These are phyloP conservation scores for Pleurotus eryngii DNA, from an alignment of 768 basidiomycete genomes.

Conservation along the genomic window DNA sequence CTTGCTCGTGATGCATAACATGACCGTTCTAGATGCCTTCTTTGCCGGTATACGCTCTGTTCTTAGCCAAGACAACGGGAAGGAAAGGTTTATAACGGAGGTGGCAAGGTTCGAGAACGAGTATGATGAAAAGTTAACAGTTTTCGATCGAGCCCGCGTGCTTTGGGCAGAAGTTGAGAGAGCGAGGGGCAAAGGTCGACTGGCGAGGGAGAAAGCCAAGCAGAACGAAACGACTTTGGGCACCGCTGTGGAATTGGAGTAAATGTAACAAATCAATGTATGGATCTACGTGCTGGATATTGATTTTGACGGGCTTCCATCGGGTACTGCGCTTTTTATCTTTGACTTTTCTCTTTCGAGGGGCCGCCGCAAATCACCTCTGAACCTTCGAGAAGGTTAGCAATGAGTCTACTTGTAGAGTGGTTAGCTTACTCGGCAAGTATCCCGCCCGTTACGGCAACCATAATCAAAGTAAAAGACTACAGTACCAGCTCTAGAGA, in stretches of 20 bases:
- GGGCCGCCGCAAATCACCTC: too few species aligned
- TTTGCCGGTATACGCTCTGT: conserved; percentile 52
- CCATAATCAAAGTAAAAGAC: conserved; percentile 17
- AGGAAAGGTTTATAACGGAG: conserved; percentile 36
- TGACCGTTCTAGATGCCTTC: conserved; percentile 63
- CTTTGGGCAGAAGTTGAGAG: conserved; percentile 66
- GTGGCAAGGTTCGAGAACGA: conserved; percentile 43
- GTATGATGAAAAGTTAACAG: conserved; percentile 46
- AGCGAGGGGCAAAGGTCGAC: conserved; percentile 72
- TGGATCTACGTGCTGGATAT: not conserved
- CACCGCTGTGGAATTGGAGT: conserved; percentile 7
- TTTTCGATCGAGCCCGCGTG: conserved; percentile 50
- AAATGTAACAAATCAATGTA: not conserved
- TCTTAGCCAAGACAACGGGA: conserved; percentile 14
- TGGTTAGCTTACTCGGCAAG: too few species aligned
- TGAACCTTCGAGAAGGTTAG: too few species aligned
- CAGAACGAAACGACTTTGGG: conserved; percentile 14
- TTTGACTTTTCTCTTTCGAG: too few species aligned
- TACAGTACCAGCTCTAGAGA: conserved; percentile 5
- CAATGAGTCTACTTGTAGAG: too few species aligned
- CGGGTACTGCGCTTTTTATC: too few species aligned
- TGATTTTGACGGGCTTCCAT: not conserved
- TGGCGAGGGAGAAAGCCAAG: conserved; percentile 60
- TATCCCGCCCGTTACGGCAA: not conserved
- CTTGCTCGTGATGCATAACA: conserved; percentile 73